phyloP scores from a whole-genome alignment of 2,329 filamentous ascomycete species.

The Bimuria novae-zelandiae region DNA sequence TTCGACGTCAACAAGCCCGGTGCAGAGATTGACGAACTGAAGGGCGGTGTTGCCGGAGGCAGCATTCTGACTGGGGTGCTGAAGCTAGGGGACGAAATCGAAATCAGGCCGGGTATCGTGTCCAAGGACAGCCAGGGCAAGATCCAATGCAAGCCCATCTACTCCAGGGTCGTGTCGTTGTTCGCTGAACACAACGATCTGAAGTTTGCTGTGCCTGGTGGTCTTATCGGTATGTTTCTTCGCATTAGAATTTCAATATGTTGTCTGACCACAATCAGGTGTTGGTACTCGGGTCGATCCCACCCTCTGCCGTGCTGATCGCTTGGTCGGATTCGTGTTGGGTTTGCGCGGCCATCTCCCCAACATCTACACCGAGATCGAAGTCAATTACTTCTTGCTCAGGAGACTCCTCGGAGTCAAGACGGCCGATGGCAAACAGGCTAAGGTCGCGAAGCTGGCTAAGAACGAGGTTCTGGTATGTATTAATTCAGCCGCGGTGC shows the following conservation, averaged over 20 bases:
- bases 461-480: slow-evolving; percentile 89
- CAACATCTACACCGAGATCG: slow-evolving; percentile 96
- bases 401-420: slow-evolving; percentile 93
- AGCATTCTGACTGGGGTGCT: slow-evolving; percentile 95
- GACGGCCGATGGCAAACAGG: slow-evolving; percentile 97
- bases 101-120: slow-evolving; percentile 98
- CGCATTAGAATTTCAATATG: background rate
- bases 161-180: slow-evolving; percentile 89
- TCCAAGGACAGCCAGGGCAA: slow-evolving; percentile 91
- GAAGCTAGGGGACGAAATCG: slow-evolving; percentile 96
- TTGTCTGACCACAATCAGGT: slow-evolving; percentile 52
- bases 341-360: slow-evolving; percentile 92
- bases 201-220: slow-evolving; percentile 97
- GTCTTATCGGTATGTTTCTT: slow-evolving; percentile 70
- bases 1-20: slow-evolving; percentile 99
- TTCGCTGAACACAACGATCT: slow-evolving; percentile 98
- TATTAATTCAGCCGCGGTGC: background rate
- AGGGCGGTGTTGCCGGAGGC: slow-evolving; percentile 97
- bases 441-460: slow-evolving; percentile 95
- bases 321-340: slow-evolving; percentile 96
- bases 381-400: slow-evolving; percentile 97
- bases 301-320: slow-evolving; percentile 97
- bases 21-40: slow-evolving; percentile 96
- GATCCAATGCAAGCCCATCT: slow-evolving; percentile 96
- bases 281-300: slow-evolving; percentile 97